phyloP scores from a whole-genome alignment of 2,329 filamentous ascomycete species.

The Shiraia bambusicola region DNA sequence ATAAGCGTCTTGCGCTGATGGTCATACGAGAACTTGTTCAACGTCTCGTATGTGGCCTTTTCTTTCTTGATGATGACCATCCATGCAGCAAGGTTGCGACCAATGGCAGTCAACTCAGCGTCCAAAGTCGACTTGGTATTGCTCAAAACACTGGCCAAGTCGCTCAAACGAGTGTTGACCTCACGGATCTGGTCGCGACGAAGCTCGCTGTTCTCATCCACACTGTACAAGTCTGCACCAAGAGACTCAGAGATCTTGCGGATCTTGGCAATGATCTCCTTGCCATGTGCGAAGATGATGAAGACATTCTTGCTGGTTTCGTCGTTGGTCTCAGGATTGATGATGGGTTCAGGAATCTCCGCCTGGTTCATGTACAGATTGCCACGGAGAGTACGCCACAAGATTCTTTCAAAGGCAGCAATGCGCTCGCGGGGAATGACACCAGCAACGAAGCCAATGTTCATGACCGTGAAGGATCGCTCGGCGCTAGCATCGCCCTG shows the following conservation, averaged over 20 bases:
- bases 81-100: slow-evolving; percentile 89
- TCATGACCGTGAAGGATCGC: slow-evolving; percentile 92
- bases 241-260: slow-evolving; percentile 98
- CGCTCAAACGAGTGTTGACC: slow-evolving; percentile 88
- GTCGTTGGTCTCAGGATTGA: slow-evolving; percentile 92
- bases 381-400: slow-evolving; percentile 94
- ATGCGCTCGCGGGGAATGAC: slow-evolving; percentile 93
- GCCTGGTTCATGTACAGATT: slow-evolving; percentile 99
- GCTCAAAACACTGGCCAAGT: slow-evolving; percentile 86
- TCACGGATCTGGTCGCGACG: slow-evolving; percentile 95
- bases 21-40: slow-evolving; percentile 97
- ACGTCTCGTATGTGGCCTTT: slow-evolving; percentile 92
- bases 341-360: slow-evolving; percentile 89
- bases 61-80: slow-evolving; percentile 98
- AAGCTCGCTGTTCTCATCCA: slow-evolving; percentile 96
- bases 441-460: slow-evolving; percentile 96
- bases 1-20: slow-evolving; percentile 93
- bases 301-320: slow-evolving; percentile 96
- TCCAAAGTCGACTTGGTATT: slow-evolving; percentile 95
- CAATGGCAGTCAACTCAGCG: slow-evolving; percentile 90
- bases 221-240: slow-evolving; percentile 91
- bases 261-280: slow-evolving; percentile 98
- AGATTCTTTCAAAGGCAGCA: slow-evolving; percentile 91
- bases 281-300: slow-evolving; percentile 97
- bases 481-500: slow-evolving; percentile 68